Evolutionary conservation across 352 stramenopile species (phyloP).

Genomic region (Blastocystis sp.): DNA sequence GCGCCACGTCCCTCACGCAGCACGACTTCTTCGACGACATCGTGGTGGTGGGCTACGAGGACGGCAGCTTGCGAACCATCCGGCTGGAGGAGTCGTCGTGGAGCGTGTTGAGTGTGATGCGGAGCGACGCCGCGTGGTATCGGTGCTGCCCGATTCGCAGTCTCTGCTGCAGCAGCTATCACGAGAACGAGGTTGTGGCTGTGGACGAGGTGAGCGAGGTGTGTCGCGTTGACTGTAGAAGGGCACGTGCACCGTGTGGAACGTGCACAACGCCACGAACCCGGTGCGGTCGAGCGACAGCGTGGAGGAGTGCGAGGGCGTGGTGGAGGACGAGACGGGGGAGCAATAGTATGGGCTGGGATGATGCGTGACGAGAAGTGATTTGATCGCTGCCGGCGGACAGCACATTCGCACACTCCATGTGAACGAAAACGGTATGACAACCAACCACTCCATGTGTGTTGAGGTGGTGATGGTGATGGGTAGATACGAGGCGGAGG

Average conservation of each 20-base stretch:
- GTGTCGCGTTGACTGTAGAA: not conserved
- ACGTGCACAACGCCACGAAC: not conserved
- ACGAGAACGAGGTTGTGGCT: not conserved
- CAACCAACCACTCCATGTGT: not conserved
- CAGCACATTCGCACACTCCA: not conserved
- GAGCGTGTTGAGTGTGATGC: not conserved
- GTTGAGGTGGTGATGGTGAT: not conserved
- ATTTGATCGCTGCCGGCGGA: not conserved
- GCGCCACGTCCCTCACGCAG: not conserved
- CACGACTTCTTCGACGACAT: constrained; percentile 13
- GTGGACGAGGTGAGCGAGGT: not conserved
- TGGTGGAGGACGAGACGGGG: not conserved
- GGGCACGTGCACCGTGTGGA: not conserved
- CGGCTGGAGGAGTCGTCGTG: not conserved
- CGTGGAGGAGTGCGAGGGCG: not conserved
- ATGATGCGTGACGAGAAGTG: not conserved
- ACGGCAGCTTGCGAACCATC: constrained; percentile 25
- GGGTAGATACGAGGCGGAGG: not conserved
- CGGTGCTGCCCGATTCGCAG: not conserved
- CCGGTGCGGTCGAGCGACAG: not conserved
- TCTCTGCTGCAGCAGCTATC: not conserved
- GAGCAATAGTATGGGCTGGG: not conserved
- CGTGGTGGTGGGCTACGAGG: constrained; percentile 20
- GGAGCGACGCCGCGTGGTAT: not conserved
- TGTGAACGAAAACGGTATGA: not conserved